Evolutionary conservation across 371 early-diverging fungal genomes (phyloP), one percentile per base, ranked within the genome.

Genomic region (Lichtheimia hyalospora): DNA sequence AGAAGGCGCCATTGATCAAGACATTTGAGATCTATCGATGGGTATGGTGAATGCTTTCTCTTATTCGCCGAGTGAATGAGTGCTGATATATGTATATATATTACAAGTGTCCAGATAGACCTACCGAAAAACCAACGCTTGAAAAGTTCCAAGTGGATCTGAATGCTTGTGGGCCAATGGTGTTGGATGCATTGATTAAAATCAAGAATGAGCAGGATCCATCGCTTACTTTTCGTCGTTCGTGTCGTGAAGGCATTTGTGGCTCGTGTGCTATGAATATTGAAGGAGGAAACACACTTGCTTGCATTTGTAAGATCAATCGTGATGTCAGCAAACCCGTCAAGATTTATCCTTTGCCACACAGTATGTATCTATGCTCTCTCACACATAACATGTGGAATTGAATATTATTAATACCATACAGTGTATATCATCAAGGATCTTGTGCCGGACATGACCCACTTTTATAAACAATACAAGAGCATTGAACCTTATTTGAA

Each of bases 221-320:
- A 39, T 93, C 96, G 10, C 81, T 96, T 56, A 94, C 98, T 24
- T 92, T 93, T 85, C 88, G 94, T 63, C 84, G 92, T 65, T 86
- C 85, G 42, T 87, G 88, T 69, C 86, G 88, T 69, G 83, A 85
- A 68, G 86, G 87, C 51, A 96, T 96, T 65, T 97, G 97, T 75
- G 97, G 98, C 49, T 94, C 93, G 49, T 96, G 98, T 70, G 93
- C 98, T 54, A 96, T 97, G 96, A 97, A 97, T 84, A 95, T 96
- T 71, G 86, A 89, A 68, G 98, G 98, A 54, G 80, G 82, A 21
- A 97, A 97, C 83, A 95, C 96, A 12, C 81, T 97, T 39, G 98
- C 98, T 23, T 97, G 96, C 81, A 85, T 93, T 54, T 81, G 86
- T 67, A 87, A 90, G 57, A 94, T 97, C 63, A 88, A 94, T 60